A percentile compares a stretch with the other conserved stretches of the same genome.
phyloP scores from a whole-genome alignment of 306 rosid species.

The Calophaca sinica region DNA sequence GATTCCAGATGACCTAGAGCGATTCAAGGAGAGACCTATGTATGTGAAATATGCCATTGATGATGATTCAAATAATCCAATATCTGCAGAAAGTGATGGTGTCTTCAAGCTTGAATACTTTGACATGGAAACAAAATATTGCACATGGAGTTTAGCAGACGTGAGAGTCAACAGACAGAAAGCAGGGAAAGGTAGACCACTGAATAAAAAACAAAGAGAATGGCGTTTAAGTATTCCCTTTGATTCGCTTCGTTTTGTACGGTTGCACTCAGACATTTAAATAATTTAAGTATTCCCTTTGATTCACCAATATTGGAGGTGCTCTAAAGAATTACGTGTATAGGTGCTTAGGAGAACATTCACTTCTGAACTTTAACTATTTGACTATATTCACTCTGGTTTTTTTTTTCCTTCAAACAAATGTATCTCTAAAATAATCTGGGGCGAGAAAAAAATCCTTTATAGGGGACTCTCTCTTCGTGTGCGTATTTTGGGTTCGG shows the following conservation, averaged over 20 bases:
- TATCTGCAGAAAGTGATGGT: conserved; percentile 74
- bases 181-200: conserved; percentile 95
- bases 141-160: conserved; percentile 88
- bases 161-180: conserved; percentile 84
- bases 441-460: no score
- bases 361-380: no score
- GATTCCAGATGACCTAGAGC: conserved; percentile 81
- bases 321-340: no score
- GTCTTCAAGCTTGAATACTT: conserved; percentile 79
- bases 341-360: no score
- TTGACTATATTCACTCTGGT: no score
- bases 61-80: conserved; percentile 51
- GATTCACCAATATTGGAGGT: no score
- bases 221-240: conserved; percentile 83
- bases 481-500: no score
- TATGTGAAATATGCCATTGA: conserved; percentile 69
- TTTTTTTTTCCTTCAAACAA: no score
- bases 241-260: conserved; percentile 72
- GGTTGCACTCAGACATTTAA: conserved; percentile 75
- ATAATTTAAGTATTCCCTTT: no score
- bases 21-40: conserved; percentile 85
- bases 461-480: no score
- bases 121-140: conserved; percentile 74
- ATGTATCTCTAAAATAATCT: no score
- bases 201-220: conserved; percentile 85